These are phyloP conservation scores for Chalciporus pseudorubinellus DNA, from an alignment of 768 basidiomycete species.

Conservation along the genomic window DNA sequence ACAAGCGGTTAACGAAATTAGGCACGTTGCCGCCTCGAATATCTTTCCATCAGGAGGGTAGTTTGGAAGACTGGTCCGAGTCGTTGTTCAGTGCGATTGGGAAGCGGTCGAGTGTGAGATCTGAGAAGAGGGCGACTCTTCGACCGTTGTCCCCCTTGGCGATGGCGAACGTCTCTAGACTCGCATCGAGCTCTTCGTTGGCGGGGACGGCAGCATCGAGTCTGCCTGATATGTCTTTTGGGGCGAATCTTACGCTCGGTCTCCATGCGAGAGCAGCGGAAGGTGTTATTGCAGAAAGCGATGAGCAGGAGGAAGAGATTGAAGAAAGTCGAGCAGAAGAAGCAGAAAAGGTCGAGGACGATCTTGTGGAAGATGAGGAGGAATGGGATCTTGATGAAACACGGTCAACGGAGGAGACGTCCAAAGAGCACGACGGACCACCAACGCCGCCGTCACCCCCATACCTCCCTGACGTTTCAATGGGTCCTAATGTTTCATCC, in stretches of 20 bases:
- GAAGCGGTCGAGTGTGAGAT: slow-evolving; percentile 3
- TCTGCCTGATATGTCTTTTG: slow-evolving; percentile 19
- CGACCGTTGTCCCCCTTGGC: slow-evolving; percentile 11
- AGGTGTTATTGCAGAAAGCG: slow-evolving; percentile 9
- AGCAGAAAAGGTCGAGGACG: not conserved
- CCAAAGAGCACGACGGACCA: not conserved
- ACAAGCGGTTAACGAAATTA: slow-evolving; percentile 20
- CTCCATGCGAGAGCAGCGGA: slow-evolving; percentile 6
- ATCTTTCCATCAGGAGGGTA: slow-evolving; percentile 49
- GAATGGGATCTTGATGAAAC: not conserved
- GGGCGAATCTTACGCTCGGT: slow-evolving; percentile 18
- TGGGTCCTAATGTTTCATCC: slow-evolving; percentile 9
- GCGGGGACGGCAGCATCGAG: slow-evolving; percentile 6
- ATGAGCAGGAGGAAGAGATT: slow-evolving; percentile 2
- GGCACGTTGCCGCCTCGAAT: slow-evolving; percentile 46
- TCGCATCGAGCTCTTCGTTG: slow-evolving; percentile 3
- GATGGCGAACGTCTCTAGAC: not conserved
- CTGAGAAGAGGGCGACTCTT: slow-evolving; percentile 18
- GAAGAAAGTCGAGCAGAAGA: not conserved
- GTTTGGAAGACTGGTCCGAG: slow-evolving; percentile 54
- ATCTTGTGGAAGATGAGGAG: slow-evolving; percentile 1
- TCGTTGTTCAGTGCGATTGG: slow-evolving; percentile 52
- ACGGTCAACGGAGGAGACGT: not conserved
- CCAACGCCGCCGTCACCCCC: slow-evolving; percentile 3
- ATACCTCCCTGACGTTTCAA: slow-evolving; percentile 13